phyloP scores from a whole-genome alignment of 148 eudicot species.

The Rheum nobile region DNA sequence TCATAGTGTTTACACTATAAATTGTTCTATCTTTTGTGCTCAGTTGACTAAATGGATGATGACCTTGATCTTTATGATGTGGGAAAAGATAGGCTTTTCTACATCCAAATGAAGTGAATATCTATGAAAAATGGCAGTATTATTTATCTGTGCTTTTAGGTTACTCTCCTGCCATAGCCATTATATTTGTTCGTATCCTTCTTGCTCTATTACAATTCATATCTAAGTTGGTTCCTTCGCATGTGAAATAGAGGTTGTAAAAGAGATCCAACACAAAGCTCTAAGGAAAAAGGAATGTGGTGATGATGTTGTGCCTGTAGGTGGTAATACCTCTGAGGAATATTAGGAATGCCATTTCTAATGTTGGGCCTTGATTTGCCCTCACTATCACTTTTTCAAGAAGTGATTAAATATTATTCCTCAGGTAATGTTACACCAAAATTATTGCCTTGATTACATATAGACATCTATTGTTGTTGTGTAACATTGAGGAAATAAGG shows the following conservation, averaged over 20 bases:
- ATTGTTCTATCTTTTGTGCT: no score
- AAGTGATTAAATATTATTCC: slow-evolving; percentile 95
- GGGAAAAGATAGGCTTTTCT: no score
- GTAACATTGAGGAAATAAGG: not conserved
- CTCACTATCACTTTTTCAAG: slow-evolving; percentile 85
- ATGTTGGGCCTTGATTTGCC: slow-evolving; percentile 97
- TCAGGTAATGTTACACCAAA: slow-evolving; percentile 40
- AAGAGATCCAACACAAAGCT: slow-evolving; percentile 19
- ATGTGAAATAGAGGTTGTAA: slow-evolving; percentile 95
- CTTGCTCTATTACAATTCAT: not conserved
- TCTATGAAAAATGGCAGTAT: slow-evolving; percentile 64
- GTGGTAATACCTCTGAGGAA: no score
- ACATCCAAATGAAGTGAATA: no score
- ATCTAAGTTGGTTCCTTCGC: slow-evolving; percentile 13
- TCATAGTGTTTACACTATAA: no score
- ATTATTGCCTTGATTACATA: not conserved
- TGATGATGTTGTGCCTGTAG: slow-evolving; percentile 29
- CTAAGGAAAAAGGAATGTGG: not conserved
- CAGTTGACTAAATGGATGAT: no score
- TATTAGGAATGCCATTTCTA: slow-evolving; percentile 76
- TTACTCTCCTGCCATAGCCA: slow-evolving; percentile 10
- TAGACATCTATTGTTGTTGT: not conserved
- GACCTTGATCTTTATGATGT: no score
- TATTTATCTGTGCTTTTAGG: slow-evolving; percentile 90
- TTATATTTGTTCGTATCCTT: not conserved